Conservation (phyloP, 2,329 filamentous ascomycete genomes). For the Aschersonia sp. region DNA sequence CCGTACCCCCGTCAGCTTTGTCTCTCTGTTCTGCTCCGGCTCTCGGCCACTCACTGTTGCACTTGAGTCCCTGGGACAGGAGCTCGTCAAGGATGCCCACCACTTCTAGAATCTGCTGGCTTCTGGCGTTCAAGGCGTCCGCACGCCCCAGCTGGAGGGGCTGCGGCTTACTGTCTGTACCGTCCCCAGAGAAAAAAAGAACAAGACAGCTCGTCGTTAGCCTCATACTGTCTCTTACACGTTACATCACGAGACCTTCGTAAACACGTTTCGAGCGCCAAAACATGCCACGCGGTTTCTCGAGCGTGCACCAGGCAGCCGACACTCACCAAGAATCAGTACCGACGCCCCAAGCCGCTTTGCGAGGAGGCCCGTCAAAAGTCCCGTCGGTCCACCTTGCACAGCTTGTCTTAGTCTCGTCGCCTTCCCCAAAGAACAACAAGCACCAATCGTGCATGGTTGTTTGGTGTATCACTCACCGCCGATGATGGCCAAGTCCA, state of each 20-base stretch:
- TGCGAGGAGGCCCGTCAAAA: neutral
- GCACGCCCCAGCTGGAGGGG: neutral
- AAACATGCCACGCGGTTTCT: too few species aligned
- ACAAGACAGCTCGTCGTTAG: too few species aligned
- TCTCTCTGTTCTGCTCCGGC: neutral
- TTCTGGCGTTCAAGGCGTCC: neutral
- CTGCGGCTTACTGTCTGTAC: neutral
- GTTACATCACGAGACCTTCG: too few species aligned
- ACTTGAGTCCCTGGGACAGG: neutral
- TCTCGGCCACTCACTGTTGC: neutral
- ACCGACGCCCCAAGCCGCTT: neutral
- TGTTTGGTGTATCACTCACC: neutral
- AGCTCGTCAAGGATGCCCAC: neutral
- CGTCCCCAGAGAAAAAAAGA: too few species aligned
- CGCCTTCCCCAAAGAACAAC: too few species aligned
- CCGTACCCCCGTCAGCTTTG: neutral
- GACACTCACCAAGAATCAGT: neutral
- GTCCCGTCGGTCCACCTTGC: neutral
- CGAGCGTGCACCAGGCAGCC: too few species aligned
- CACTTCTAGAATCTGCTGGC: neutral
- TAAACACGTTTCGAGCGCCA: too few species aligned
- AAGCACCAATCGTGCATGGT: neutral
- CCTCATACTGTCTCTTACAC: too few species aligned
- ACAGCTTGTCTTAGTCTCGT: neutral
- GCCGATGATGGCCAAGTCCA: neutral